Evolutionary conservation across 2,329 filamentous ascomycete species (phyloP), one percentile per base, ranked within the genome.

Genomic region (Pestalotiopsis sp.): DNA sequence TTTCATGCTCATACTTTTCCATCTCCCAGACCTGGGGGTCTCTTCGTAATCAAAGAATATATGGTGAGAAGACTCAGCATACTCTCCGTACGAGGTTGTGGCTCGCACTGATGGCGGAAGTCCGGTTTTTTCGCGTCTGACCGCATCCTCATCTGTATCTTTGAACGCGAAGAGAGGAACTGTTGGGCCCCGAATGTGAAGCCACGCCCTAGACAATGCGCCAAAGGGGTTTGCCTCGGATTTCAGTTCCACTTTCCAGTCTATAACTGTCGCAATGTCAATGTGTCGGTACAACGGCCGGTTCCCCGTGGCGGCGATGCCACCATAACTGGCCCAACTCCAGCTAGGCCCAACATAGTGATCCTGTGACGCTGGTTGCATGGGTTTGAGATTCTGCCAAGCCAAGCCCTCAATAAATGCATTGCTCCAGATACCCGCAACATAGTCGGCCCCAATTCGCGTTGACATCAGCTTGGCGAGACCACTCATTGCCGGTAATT

Each of bases 281-380:
- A 14, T 58, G 57, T 66, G 67, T 9, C 61, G 38, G 11, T n/a
- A n/a, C n/a, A n/a, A n/a, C n/a, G n/a, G n/a, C n/a, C n/a, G n/a
- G n/a, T n/a, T n/a, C n/a, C n/a, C n/a, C n/a, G n/a, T n/a, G n/a
- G n/a, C n/a, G n/a, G n/a, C 68, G 7, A 70, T 58, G 13, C 71
- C 72, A 6, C 59, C 65, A 56, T 70, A 72, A 25, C 71, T 63
- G 17, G 70, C 68, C 72, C 72, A 73, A 52, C 72, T 72, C 72
- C 72, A 73, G 69, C 70, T 72, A 4, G 72, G 72, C 7, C 70
- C 72, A 5, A 66, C 68, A 14, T 71, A 73, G 12, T 66, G 52
- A 17, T 69, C 56, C 13, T 4, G 20, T n/a, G n/a, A n/a, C n/a
- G n/a, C n/a, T n/a, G n/a, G n/a, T n/a, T n/a, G n/a, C n/a, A n/a